Evolutionary conservation across 192 early-diverging fungal genomes (phyloP), one percentile per base, ranked within the genome.

Genomic region (Backusella mclennaniae): DNA sequence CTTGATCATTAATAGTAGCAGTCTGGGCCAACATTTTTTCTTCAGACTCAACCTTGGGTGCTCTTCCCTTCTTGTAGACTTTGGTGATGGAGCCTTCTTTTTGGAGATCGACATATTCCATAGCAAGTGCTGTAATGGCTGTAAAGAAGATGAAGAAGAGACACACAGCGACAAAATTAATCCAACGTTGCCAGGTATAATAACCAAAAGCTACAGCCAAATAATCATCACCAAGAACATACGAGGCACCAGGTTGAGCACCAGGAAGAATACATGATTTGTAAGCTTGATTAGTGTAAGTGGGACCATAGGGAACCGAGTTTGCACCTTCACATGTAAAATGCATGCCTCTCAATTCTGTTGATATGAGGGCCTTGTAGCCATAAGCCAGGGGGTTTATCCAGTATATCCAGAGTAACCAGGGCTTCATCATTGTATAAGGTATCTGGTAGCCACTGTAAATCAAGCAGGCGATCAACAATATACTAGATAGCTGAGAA

Each of bases 371-470:
- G 14, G 89, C 87, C 74, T 88, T 88, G 80, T 89, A 89, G 23
- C 90, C 91, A 75, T 93, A 95, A 0, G 87, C 87, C 36, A 93
- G 77, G 19, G 91, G 91, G 66, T 92, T 92, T 41, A 93, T 91
- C 85, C 86, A 92, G 82, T 85, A 89, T 71, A 93, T 88, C 35
- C 73, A 73, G 23, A 80, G 76, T 21, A 91, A 82, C 90, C 88
- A 89, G 14, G 87, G 85, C 11, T 89, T 83, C 89, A 93, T 91
- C 2, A 80, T 75, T 15, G 71, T 73, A 67, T 84, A 85, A 2
- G 90, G 89, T 73, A 93, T 74, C 29, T 90, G 85, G 73, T 91
- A 93, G 31, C 92, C 90, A 46, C 85, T 87, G 67, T 91, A 90
- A 17, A 92, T 49, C 71, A 89, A 81, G 66, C 82, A 77, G 9